Percentiles rank a stretch among this genome's conserved stretches.
phyloP scores from a whole-genome alignment of 805 yeast species.

The Ogataea angusta region DNA sequence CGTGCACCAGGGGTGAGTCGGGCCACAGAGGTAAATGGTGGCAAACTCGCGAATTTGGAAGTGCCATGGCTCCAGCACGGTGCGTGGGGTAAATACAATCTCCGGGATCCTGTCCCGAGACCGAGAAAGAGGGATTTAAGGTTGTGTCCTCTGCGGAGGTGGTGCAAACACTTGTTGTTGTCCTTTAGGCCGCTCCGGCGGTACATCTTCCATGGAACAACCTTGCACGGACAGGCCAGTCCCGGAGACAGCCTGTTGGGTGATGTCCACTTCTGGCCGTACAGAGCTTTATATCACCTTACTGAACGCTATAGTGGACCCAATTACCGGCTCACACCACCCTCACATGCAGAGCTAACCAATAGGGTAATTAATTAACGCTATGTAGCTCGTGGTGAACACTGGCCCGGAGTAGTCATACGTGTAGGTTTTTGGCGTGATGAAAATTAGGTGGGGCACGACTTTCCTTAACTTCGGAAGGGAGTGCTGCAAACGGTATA shows the following conservation, averaged over 20 bases:
- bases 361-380: neutral
- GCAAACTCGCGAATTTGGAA: neutral
- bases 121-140: neutral
- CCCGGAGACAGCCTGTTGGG: constrained; percentile 3
- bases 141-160: neutral
- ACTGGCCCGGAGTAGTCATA: constrained; percentile 21
- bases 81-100: neutral
- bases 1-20: neutral
- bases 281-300: no score
- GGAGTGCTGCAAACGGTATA: constrained; percentile 13
- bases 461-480: constrained; percentile 5
- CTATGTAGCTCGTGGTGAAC: constrained; percentile 10
- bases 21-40: neutral
- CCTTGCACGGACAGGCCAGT: constrained; percentile 5
- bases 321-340: neutral
- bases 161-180: neutral
- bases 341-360: neutral
- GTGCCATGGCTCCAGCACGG: no score
- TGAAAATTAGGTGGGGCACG: constrained; percentile 11
- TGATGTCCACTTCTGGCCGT: neutral
- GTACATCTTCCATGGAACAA: constrained; percentile 1
- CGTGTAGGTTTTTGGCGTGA: constrained; percentile 15
- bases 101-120: neutral
- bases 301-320: no score
- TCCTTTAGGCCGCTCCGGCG: constrained; percentile 6